A percentile compares a stretch with the other conserved stretches of the same genome.
These are phyloP conservation scores for Dissoconium aciculare DNA, from an alignment of 2,329 filamentous ascomycete genomes.

Conservation along the genomic window DNA sequence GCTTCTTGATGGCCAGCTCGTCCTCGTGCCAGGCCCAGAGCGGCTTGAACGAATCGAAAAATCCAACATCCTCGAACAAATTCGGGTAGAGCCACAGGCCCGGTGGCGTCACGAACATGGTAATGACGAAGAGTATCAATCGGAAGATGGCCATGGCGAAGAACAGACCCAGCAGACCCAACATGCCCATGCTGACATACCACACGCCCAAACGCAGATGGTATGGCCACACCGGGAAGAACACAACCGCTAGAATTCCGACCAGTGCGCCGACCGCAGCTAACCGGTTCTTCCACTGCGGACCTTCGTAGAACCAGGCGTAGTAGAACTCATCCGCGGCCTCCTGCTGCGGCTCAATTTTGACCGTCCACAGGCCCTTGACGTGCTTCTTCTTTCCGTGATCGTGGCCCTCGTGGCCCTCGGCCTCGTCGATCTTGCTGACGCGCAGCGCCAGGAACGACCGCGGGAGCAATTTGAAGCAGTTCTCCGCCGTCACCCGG, in stretches of 20 bases:
- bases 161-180: constrained; percentile 80
- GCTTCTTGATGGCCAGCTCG: constrained; percentile 24
- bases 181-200: constrained; percentile 89
- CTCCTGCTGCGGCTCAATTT: constrained; percentile 92
- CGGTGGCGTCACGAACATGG: constrained; percentile 68
- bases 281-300: constrained; percentile 84
- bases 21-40: constrained; percentile 87
- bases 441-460: constrained; percentile 89
- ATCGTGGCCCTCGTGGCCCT: constrained; percentile 63
- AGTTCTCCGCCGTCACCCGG: constrained; percentile 76
- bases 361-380: constrained; percentile 93
- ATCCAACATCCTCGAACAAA: constrained; percentile 94
- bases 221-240: constrained; percentile 93
- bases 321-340: constrained; percentile 80
- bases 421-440: constrained; percentile 62
- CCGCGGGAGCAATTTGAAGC: constrained; percentile 86
- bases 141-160: constrained; percentile 97
- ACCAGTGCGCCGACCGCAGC: constrained; percentile 74
- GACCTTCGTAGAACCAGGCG: constrained; percentile 88
- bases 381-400: constrained; percentile 65
- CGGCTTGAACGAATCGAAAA: constrained; percentile 92
- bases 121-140: constrained; percentile 83
- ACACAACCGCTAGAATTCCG: constrained; percentile 72
- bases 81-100: constrained; percentile 98
- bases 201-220: constrained; percentile 85